These are phyloP conservation scores for Penicillium brasilianum DNA, from an alignment of 2,329 filamentous ascomycete species.

Conservation along the genomic window DNA sequence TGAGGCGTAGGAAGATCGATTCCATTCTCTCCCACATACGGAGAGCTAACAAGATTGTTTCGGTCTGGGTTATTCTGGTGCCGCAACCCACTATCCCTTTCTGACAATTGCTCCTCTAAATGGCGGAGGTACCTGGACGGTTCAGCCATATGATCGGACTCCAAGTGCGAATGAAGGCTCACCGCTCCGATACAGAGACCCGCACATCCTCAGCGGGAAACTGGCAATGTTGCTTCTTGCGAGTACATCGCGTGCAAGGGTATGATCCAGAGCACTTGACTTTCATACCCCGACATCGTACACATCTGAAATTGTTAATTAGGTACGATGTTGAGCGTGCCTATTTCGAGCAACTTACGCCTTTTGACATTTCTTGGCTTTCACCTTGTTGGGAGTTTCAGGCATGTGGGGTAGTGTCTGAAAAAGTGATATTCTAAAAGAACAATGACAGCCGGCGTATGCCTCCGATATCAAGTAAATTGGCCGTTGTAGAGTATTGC, in stretches of 20 bases:
- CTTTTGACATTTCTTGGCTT: slow-evolving; percentile 28
- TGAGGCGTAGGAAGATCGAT: slow-evolving; percentile 7
- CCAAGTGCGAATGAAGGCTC: not conserved
- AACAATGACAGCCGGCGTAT: slow-evolving; percentile 12
- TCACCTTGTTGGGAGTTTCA: slow-evolving; percentile 14
- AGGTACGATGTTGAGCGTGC: not conserved
- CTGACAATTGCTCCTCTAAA: slow-evolving; percentile 25
- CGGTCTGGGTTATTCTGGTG: not conserved
- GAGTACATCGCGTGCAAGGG: slow-evolving; percentile 33
- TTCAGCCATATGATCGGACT: slow-evolving; percentile 1
- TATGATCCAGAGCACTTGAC: slow-evolving; percentile 36
- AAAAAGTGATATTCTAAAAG: not conserved
- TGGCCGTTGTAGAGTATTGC: slow-evolving; percentile 4
- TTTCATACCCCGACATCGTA: slow-evolving; percentile 37
- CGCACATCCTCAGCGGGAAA: slow-evolving; percentile 30
- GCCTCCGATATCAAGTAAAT: slow-evolving; percentile 23
- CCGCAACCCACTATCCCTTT: not conserved
- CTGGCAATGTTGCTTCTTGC: slow-evolving; percentile 31
- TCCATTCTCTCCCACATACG: slow-evolving; percentile 10
- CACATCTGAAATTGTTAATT: slow-evolving; percentile 23
- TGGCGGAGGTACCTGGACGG: slow-evolving; percentile 25
- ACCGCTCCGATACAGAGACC: slow-evolving; percentile 34
- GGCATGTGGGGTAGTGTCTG: slow-evolving; percentile 23
- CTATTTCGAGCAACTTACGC: slow-evolving; percentile 22
- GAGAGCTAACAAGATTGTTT: not conserved